Conservation (phyloP, 768 basidiomycete genomes). For the Naganishia onofrii region DNA sequence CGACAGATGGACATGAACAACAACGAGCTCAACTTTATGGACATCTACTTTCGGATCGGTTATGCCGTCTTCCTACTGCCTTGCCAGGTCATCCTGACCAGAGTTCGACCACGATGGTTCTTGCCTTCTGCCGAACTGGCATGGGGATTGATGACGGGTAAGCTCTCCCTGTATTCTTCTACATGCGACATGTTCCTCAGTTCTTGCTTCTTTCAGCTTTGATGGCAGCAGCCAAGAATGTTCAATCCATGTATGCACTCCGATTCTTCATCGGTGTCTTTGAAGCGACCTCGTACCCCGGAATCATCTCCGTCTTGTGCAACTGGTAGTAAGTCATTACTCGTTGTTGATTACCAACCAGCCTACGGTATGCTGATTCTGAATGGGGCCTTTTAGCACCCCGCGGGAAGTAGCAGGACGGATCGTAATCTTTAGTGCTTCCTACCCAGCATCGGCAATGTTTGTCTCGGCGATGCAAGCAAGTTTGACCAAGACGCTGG, state of each 20-base stretch:
- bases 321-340: slow-evolving; percentile 29
- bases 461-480: slow-evolving; percentile 38
- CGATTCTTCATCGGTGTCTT: slow-evolving; percentile 42
- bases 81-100: slow-evolving; percentile 42
- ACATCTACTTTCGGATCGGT: slow-evolving; percentile 36
- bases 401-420: slow-evolving; percentile 35
- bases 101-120: slow-evolving; percentile 36
- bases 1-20: slow-evolving; percentile 32
- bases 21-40: slow-evolving; percentile 39
- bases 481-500: slow-evolving; percentile 33
- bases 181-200: neutral
- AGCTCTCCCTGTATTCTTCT: neutral
- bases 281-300: slow-evolving; percentile 42
- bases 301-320: slow-evolving; percentile 37
- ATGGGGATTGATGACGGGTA: slow-evolving; percentile 35
- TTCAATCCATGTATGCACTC: slow-evolving; percentile 35
- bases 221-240: slow-evolving; percentile 30
- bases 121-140: slow-evolving; percentile 35
- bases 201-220: neutral
- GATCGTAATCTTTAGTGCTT: slow-evolving; percentile 38
- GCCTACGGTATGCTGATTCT: neutral
- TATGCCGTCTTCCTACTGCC: slow-evolving; percentile 37
- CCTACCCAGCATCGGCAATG: slow-evolving; percentile 36
- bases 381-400: slow-evolving; percentile 22
- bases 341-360: neutral